Base-by-base conservation (phyloP, 257 asterid genomes). In the Solanum etuberosum region DNA sequence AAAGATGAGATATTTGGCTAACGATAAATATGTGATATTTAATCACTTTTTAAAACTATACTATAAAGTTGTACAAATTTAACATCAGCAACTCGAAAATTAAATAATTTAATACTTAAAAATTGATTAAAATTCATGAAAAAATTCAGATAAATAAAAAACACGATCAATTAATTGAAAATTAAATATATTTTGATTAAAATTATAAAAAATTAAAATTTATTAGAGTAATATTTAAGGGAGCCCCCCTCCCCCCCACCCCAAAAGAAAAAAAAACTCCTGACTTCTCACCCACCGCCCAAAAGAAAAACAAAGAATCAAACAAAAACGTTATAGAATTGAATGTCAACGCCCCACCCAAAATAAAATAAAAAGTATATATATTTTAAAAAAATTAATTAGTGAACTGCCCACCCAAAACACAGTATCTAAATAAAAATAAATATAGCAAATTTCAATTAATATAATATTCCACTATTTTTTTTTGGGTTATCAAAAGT, bases 401-500 rank as follows among this genome's bases (percentile, higher is more conserved):
- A 84, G 74, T 84, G 29, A 65, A 65, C 57, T 61, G 87, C 83
- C 83, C 76, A 67, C 87, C 85, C 43, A 80, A 80, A 80, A 9
- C 40, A 25, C 18, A 76, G 67, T 29, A 80, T 80, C 68, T 10
- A 25, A 84, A 23, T 14, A 13, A 35, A 84, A 57, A 29, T 32
- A 18, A 21, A 14, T 46, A 31, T 4, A 31, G n/a, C 35, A 29
- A 57, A 85, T 34, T 71, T 48, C 68, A 72, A 32, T 70, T 31
- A 65, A 38, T 48, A 51, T 71, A 72, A 21, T 86, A 68, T 43
- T 70, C 82, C 40, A 21, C 61, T 86, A 89, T 25, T 42, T 72
- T 21, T 51, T 83, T 21, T 18, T 4, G 1, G 1, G 4, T 0
- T 27, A 5, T 14, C 83, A 31, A 91, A 90, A 93, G 98, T 94